These are phyloP conservation scores for Neopestalotiopsis rosae DNA, from an alignment of 2,329 filamentous ascomycete genomes.

Conservation along the genomic window DNA sequence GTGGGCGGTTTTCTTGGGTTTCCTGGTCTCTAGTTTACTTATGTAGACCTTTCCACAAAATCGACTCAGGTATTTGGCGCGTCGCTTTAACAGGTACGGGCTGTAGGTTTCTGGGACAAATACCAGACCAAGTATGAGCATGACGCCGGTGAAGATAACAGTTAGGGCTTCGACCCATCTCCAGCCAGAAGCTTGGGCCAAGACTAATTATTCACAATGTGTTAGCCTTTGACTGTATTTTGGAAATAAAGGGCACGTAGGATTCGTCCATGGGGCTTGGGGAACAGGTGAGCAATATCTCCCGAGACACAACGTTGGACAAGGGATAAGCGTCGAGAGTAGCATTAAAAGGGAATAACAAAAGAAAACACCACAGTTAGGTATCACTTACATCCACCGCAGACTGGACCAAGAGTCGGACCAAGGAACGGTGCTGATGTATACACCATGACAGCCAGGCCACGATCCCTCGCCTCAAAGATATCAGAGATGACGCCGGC, in stretches of 20 bases:
- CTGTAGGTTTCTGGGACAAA: constrained; percentile 64
- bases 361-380: too few relatives aligned
- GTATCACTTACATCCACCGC: constrained; percentile 53
- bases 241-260: too few relatives aligned
- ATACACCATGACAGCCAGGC: constrained; percentile 64
- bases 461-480: constrained; percentile 51
- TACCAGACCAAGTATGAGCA: constrained; percentile 56
- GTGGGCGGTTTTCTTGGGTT: constrained; percentile 42
- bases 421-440: constrained; percentile 69
- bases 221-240: too few relatives aligned
- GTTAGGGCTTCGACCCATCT: constrained; percentile 70
- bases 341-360: too few relatives aligned
- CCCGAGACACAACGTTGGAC: too few relatives aligned
- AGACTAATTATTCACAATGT: constrained; percentile 35
- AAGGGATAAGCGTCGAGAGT: too few relatives aligned
- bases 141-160: constrained; percentile 62
- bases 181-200: constrained; percentile 67
- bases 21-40: constrained; percentile 48
- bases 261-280: too few relatives aligned
- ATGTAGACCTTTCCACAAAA: constrained; percentile 59
- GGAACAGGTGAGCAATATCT: too few relatives aligned
- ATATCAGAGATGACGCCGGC: constrained; percentile 60
- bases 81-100: constrained; percentile 56
- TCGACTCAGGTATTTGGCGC: constrained; percentile 53
- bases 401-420: constrained; percentile 65